A percentile compares a stretch with the other conserved stretches of the same genome.
Evolutionary conservation across 1,284 basidiomycete genomes (phyloP).

Genomic region (Sporisorium scitamineum): DNA sequence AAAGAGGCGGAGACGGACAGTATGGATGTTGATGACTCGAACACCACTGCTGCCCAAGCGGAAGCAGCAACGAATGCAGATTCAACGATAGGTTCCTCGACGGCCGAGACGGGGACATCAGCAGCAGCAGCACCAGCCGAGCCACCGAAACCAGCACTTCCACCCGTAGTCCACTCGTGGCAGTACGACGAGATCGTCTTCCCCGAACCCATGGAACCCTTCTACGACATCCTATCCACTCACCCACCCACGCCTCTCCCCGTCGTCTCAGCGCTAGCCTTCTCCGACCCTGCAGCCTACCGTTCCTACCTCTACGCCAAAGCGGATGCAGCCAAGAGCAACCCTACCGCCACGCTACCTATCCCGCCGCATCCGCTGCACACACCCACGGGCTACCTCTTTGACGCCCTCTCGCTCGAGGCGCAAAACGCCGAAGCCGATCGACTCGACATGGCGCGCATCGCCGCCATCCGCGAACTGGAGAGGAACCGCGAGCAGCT

Average conservation of each 20-base stretch:
- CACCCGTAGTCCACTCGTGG: conserved; percentile 81
- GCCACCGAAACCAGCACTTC: conserved; percentile 40
- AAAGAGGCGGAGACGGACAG: conserved; percentile 4
- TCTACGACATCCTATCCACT: conserved; percentile 83
- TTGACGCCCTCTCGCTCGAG: conserved; percentile 78
- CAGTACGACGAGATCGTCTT: conserved; percentile 99
- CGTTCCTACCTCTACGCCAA: conserved; percentile 44
- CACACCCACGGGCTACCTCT: conserved; percentile 61
- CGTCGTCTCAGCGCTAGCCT: conserved; percentile 57
- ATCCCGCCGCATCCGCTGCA: conserved; percentile 63
- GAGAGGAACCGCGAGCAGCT: conserved; percentile 65
- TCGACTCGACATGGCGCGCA: conserved; percentile 81
- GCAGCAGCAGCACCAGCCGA: conserved; percentile 6
- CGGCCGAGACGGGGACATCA: not conserved
- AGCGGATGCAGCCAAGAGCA: conserved; percentile 16
- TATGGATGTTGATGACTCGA: conserved; percentile 41
- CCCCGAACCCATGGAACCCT: conserved; percentile 88
- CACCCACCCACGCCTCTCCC: conserved; percentile 81
- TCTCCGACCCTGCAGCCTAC: conserved; percentile 55
- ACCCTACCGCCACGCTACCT: not conserved
- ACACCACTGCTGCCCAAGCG: not conserved
- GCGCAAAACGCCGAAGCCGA: conserved; percentile 85
- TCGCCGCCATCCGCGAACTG: conserved; percentile 73
- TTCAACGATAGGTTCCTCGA: not conserved
- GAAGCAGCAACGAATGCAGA: conserved; percentile 12